These are phyloP conservation scores for Alopecurus myosuroides DNA, from an alignment of 176 grass and related monocot species.

Conservation along the genomic window DNA sequence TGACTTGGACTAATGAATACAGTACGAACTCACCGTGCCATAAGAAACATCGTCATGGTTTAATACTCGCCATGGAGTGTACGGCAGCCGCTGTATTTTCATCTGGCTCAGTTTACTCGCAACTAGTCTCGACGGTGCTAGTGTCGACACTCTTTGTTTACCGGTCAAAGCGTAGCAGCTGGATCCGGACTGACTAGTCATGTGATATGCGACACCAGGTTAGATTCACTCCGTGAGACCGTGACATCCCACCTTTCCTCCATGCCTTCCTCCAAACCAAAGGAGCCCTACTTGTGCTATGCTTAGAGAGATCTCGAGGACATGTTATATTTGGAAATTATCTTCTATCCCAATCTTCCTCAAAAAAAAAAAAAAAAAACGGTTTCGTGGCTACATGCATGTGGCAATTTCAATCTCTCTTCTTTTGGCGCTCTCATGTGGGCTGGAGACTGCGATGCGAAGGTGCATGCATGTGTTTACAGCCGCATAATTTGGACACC, in stretches of 20 bases:
- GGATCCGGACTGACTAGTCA: neutral
- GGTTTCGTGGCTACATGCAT: constrained; percentile 8
- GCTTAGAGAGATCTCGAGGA: neutral
- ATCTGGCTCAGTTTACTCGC: neutral
- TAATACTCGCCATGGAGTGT: neutral
- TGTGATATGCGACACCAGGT: neutral
- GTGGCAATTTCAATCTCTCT: constrained; percentile 7
- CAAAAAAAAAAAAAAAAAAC: too few species aligned
- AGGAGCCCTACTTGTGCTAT: too few species aligned
- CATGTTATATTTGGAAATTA: constrained; percentile 10
- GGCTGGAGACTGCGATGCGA: constrained; percentile 38
- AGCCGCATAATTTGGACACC: too few species aligned
- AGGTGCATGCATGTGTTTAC: constrained; percentile 53
- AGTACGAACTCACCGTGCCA: neutral
- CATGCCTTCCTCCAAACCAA: too few species aligned
- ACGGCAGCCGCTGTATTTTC: neutral
- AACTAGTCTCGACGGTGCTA: neutral
- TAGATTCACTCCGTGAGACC: neutral
- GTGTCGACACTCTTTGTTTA: neutral
- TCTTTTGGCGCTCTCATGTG: constrained; percentile 34
- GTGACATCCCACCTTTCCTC: too few species aligned
- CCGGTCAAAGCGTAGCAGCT: neutral
- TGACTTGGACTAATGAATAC: neutral
- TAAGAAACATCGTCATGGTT: neutral
- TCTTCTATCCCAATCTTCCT: neutral